Evolutionary conservation across 2,329 filamentous ascomycete species (phyloP), one percentile per base, ranked within the genome.

Genomic region (Domatiomyces catenatus): DNA sequence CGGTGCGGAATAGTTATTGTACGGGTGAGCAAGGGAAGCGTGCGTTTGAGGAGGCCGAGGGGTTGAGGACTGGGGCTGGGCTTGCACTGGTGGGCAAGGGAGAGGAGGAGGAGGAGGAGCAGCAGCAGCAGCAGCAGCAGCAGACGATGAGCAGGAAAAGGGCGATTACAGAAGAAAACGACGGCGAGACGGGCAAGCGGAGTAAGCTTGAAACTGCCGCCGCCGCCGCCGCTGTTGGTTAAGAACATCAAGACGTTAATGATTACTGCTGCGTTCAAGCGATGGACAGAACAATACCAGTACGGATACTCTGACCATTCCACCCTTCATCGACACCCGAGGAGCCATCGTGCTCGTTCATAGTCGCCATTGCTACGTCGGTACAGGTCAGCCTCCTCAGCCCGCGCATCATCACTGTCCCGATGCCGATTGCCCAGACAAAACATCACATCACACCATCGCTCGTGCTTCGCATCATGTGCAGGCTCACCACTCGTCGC

Each of bases 1-100:
- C 81, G 19, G 79, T 94, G 55, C 95, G 94, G 69, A 96, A 98
- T 67, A 94, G 88, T 62, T 98, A 96, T 63, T 98, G 92, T 66
- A 96, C 90, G 0, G 92, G 92, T 22, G 86, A 92, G 54, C 86
- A 85, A 52, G 92, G 92, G 36, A 93, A 81, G 65, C 71, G 70
- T 54, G 89, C 87, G 1, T 88, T 86, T 67, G 82, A 89, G 59
- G 83, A 85, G 51, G 81, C 86, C 0, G 81, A 92, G 57, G 71
- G 72, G 28, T 69, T 81, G 64, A 65, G 75, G 49, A 69, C 69
- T n/a, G 36, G 73, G 69, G 5, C 62, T 67, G 24, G 64, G 71
- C 36, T 60, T 22, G 26, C 20, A 39, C 32, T 32, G 50, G 47
- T 43, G 52, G 58, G 43, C 53, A 60, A 46, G 49, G 60, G 49